Evolutionary conservation across 225 moss, liverwort and hornwort species (phyloP).

Genomic region (Straminergon stramineum): DNA sequence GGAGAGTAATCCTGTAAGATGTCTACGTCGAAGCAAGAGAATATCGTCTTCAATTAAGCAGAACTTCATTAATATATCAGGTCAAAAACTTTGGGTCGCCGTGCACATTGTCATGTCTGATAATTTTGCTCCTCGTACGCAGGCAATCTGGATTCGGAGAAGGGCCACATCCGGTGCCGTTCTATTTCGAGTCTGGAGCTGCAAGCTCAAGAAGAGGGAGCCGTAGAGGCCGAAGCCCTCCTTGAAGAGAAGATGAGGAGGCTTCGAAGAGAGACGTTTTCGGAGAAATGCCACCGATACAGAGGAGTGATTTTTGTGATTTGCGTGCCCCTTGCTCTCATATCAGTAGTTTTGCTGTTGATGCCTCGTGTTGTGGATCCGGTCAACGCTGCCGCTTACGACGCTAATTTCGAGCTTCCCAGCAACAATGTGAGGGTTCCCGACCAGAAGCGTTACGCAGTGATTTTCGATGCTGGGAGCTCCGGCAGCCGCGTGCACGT

Average conservation of each 20-base stretch:
- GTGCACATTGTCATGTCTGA: background rate
- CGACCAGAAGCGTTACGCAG: slow-evolving; percentile 61
- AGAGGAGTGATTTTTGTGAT: slow-evolving; percentile 83
- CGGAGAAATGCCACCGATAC: slow-evolving; percentile 80
- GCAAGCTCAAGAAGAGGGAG: slow-evolving; percentile 20
- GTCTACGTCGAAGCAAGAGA: background rate
- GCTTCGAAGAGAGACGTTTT: slow-evolving; percentile 64
- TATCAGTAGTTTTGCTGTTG: slow-evolving; percentile 69
- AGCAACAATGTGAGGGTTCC: slow-evolving; percentile 16
- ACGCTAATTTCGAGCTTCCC: slow-evolving; percentile 38
- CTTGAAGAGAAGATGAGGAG: slow-evolving; percentile 74
- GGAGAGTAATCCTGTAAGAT: background rate
- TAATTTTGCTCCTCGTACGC: background rate
- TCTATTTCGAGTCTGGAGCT: slow-evolving; percentile 36
- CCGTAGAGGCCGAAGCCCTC: slow-evolving; percentile 4
- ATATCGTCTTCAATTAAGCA: background rate
- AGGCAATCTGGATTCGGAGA: slow-evolving; percentile 33
- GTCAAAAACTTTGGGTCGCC: background rate
- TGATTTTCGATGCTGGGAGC: slow-evolving; percentile 94
- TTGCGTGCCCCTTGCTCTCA: slow-evolving; percentile 75
- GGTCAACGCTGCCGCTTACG: slow-evolving; percentile 1
- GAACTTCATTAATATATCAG: background rate
- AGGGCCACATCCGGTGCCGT: slow-evolving; percentile 29
- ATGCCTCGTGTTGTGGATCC: slow-evolving; percentile 75
- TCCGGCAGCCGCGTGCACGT: slow-evolving; percentile 97